phyloP scores from a whole-genome alignment of 805 yeast species.

The Metschnikowia lochheadii region DNA sequence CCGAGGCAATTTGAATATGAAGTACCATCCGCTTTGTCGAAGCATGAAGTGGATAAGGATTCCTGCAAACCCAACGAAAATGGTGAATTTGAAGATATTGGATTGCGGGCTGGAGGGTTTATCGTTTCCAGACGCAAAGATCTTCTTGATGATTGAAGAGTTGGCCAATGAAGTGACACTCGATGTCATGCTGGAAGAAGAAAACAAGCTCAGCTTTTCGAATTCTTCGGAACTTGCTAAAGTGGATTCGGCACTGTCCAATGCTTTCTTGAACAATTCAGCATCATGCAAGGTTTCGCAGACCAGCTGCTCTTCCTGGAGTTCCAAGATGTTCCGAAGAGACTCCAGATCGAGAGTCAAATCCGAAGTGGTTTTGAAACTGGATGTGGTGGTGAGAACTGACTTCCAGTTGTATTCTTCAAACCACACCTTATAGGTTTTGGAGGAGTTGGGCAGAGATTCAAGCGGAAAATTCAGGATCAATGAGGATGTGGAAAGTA shows the following conservation, averaged over 20 bases:
- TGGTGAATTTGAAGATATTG: constrained; percentile 30
- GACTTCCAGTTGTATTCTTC: constrained; percentile 29
- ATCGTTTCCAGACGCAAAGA: constrained; percentile 1
- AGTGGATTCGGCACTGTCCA: constrained; percentile 17
- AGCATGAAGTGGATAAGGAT: constrained; percentile 33
- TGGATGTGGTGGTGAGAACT: constrained; percentile 33
- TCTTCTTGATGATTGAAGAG: neutral
- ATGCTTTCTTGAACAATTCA: constrained; percentile 20
- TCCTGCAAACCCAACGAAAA: constrained; percentile 39
- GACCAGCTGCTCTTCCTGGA: constrained; percentile 33
- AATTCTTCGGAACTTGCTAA: constrained; percentile 7
- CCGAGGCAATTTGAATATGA: neutral
- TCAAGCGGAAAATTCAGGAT: constrained; percentile 24
- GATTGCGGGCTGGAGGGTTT: constrained; percentile 9
- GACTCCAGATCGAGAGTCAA: neutral
- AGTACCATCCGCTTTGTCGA: constrained; percentile 14
- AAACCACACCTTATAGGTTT: constrained; percentile 33
- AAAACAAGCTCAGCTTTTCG: constrained; percentile 24
- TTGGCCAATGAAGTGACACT: constrained; percentile 1
- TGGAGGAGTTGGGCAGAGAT: constrained; percentile 15
- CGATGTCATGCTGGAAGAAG: constrained; percentile 26
- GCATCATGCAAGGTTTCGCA: constrained; percentile 24
- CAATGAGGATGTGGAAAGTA: constrained; percentile 24
- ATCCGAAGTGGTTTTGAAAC: constrained; percentile 5
- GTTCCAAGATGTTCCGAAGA: constrained; percentile 7